Evolutionary conservation across 1,284 basidiomycete genomes (phyloP).

Genomic region (Polyporus tsugae): DNA sequence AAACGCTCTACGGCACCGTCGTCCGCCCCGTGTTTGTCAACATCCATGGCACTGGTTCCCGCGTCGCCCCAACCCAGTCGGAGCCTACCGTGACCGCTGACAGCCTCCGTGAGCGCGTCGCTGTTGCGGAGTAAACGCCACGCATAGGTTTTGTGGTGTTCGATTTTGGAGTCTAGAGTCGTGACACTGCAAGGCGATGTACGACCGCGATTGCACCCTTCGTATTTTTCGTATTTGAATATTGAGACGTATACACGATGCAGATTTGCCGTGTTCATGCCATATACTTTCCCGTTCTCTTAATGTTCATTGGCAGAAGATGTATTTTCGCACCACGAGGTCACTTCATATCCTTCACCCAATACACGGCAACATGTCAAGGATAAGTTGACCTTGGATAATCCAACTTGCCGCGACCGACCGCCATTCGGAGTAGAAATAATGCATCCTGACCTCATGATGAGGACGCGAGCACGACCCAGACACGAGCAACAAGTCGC

Average conservation of each 20-base stretch:
- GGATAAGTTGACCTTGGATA: neutral
- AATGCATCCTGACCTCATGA: too few relatives aligned
- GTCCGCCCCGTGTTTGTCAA: constrained; percentile 43
- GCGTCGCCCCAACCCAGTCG: constrained; percentile 32
- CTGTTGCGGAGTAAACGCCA: constrained; percentile 40
- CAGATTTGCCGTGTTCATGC: constrained; percentile 3
- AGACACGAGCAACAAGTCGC: too few relatives aligned
- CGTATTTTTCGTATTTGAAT: constrained; percentile 1
- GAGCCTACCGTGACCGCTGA: constrained; percentile 47
- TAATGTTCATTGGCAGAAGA: neutral
- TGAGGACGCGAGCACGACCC: too few relatives aligned
- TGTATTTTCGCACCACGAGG: neutral
- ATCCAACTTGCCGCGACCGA: too few relatives aligned
- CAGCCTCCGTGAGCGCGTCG: constrained; percentile 54
- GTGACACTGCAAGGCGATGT: neutral
- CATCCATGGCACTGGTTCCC: constrained; percentile 36
- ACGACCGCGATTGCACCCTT: neutral
- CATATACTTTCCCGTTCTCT: neutral
- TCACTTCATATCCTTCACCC: neutral
- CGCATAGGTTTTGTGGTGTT: neutral
- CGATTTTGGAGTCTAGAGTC: neutral
- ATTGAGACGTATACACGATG: neutral
- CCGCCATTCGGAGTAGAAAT: too few relatives aligned
- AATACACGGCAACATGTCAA: neutral
- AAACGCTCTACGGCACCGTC: constrained; percentile 41